Conservation (phyloP, 306 rosid species). For the Cucurbita moschata region DNA sequence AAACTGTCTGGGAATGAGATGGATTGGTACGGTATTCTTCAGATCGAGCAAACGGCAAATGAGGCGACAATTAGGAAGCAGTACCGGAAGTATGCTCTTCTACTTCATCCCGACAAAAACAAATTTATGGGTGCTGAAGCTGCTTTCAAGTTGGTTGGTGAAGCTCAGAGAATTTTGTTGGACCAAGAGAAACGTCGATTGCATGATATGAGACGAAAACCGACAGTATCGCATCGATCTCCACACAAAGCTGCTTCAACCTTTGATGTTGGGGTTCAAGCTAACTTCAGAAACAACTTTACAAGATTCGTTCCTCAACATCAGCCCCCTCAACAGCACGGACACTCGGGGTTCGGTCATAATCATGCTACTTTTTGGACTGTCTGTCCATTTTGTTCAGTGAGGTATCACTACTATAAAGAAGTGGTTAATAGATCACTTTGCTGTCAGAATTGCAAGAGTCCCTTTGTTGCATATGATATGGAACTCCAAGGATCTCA, state of each 20-base stretch:
- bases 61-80: constrained; percentile 72
- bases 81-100: constrained; percentile 78
- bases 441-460: constrained; percentile 49
- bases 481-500: constrained; percentile 21
- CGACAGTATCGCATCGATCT: constrained; percentile 21
- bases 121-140: constrained; percentile 87
- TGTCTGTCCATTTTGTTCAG: constrained; percentile 50
- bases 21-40: constrained; percentile 82
- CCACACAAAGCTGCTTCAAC: constrained; percentile 25
- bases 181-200: constrained; percentile 47
- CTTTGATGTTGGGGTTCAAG: constrained; percentile 28
- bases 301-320: constrained; percentile 26
- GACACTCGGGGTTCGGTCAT: constrained; percentile 28
- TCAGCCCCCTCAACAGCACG: constrained; percentile 32
- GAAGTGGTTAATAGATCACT: constrained; percentile 46
- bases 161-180: constrained; percentile 75
- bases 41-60: constrained; percentile 50
- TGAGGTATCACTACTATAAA: constrained; percentile 41
- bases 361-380: constrained; percentile 57
- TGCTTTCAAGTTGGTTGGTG: constrained; percentile 86
- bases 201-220: constrained; percentile 41
- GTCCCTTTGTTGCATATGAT: constrained; percentile 51
- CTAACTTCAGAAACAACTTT: constrained; percentile 23
- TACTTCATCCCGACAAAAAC: constrained; percentile 96
- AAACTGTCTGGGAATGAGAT: constrained; percentile 34